Evolutionary conservation across 116 monocot genomes (phyloP).

Genomic region (Thalassia testudinum): DNA sequence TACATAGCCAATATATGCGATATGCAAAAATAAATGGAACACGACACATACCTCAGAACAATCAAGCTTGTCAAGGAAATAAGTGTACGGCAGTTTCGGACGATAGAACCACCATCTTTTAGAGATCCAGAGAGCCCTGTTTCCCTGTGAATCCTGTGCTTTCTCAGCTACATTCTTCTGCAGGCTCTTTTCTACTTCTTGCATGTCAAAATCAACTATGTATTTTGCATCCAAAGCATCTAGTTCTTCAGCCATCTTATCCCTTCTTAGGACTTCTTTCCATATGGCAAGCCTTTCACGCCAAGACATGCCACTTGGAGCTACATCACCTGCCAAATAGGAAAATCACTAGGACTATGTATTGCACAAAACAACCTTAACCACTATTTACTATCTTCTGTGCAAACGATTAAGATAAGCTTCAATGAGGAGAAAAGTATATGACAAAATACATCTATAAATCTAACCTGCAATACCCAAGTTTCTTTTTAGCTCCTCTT

Average conservation of each 20-base stretch:
- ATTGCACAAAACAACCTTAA: too few species aligned
- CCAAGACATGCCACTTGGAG: conserved; percentile 33
- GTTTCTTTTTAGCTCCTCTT: conserved; percentile 27
- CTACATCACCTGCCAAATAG: conserved; percentile 1
- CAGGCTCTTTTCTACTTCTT: conserved; percentile 77
- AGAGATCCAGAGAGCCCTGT: conserved; percentile 67
- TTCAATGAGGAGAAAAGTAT: too few species aligned
- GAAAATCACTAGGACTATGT: neutral
- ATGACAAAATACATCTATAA: too few species aligned
- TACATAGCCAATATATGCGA: too few species aligned
- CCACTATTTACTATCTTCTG: too few species aligned
- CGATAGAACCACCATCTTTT: conserved; percentile 91
- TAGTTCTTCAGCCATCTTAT: conserved; percentile 45
- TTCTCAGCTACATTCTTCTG: conserved; percentile 50
- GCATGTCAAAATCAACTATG: conserved; percentile 85
- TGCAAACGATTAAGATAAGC: too few species aligned
- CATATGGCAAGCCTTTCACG: conserved; percentile 44
- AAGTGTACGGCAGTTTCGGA: conserved; percentile 76
- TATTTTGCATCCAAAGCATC: conserved; percentile 51
- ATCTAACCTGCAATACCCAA: conserved; percentile 35
- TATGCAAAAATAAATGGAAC: too few species aligned
- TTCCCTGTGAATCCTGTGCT: conserved; percentile 22
- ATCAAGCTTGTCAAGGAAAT: conserved; percentile 78
- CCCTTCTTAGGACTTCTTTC: conserved; percentile 55
- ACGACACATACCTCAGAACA: conserved; percentile 48